phyloP scores from a whole-genome alignment of 2,329 filamentous ascomycete genomes.

The Hypoxylon rubiginosum region DNA sequence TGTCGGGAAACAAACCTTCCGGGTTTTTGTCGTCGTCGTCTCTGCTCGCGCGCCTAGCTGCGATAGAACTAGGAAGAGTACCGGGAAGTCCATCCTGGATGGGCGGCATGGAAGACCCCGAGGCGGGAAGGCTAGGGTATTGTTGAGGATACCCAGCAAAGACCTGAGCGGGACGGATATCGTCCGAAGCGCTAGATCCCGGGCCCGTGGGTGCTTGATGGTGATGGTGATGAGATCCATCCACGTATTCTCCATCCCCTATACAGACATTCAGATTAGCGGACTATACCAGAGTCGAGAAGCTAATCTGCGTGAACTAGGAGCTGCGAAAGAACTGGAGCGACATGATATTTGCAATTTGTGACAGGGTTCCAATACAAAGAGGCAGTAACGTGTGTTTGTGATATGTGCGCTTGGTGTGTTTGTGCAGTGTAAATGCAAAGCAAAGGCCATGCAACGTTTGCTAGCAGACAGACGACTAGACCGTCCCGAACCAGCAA shows the following conservation, averaged over 20 bases:
- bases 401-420: slow-evolving; percentile 56
- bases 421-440: slow-evolving; percentile 54
- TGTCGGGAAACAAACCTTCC: slow-evolving; percentile 84
- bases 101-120: slow-evolving; percentile 56
- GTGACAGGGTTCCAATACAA: slow-evolving; percentile 52
- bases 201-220: slow-evolving; percentile 70
- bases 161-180: slow-evolving; percentile 64
- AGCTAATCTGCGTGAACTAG: slow-evolving; percentile 38
- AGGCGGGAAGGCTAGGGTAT: slow-evolving; percentile 55
- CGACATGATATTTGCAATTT: slow-evolving; percentile 49
- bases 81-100: slow-evolving; percentile 57
- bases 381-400: slow-evolving; percentile 50
- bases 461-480: slow-evolving; percentile 57
- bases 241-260: slow-evolving; percentile 74
- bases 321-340: slow-evolving; percentile 42
- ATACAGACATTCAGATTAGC: slow-evolving; percentile 53
- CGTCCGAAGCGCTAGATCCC: slow-evolving; percentile 64
- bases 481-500: slow-evolving; percentile 54
- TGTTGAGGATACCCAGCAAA: slow-evolving; percentile 53
- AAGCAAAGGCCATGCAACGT: slow-evolving; percentile 54
- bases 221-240: slow-evolving; percentile 76
- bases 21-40: slow-evolving; percentile 69
- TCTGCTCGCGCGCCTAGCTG: slow-evolving; percentile 48
- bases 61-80: slow-evolving; percentile 53
- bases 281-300: slow-evolving; percentile 41